Evolutionary conservation across 2,329 filamentous ascomycete genomes (phyloP), one percentile per base, ranked within the genome.

Genomic region (Trichoderma atrobrunneum): DNA sequence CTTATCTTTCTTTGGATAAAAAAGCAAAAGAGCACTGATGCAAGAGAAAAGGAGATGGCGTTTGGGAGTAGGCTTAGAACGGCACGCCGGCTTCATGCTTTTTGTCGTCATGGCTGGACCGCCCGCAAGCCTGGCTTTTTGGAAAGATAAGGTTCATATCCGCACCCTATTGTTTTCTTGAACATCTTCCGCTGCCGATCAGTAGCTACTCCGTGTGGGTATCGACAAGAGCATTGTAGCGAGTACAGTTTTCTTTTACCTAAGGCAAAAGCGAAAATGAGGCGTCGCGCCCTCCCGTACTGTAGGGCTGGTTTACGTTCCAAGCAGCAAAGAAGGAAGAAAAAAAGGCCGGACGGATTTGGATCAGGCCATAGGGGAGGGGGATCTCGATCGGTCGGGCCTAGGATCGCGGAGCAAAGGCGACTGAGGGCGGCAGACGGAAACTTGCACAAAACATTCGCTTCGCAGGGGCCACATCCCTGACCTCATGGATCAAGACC

Each of bases 371-470:
- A 32, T 32, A n/a, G 32, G 48, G 21, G n/a, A n/a, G 5, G 59
- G 24, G 26, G 14, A 16, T 21, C 43, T 21, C 43, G 18, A 72
- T 57, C 34, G 64, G 34, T 36, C 14, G 14, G 34, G 43, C 51
- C 51, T 71, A 80, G 26, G 74, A 73, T 63, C 79, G 79, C 61
- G 82, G 74, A 28, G 88, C 86, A 83, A 97, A 98, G 16, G 95
- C 96, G 7, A 98, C 93, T 77, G 93, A 90, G 39, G 85, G 82
- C 2, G 96, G 96, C 73, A 99, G 80, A 74, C 94, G 89, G 82
- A 99, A 98, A 76, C 90, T 97, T 34, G 94, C 95, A 81, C 96
- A 98, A 81, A 95, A 98, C 95, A 98, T 98, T 79, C 92, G 89
- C 86, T 99, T 99, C 78, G 93, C 92, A 6, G 96, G 96, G 72